Percentiles rank a stretch among this genome's conserved stretches.
Evolutionary conservation across 2,329 filamentous ascomycete genomes (phyloP).

Genomic region (Blastomyces percursus): DNA sequence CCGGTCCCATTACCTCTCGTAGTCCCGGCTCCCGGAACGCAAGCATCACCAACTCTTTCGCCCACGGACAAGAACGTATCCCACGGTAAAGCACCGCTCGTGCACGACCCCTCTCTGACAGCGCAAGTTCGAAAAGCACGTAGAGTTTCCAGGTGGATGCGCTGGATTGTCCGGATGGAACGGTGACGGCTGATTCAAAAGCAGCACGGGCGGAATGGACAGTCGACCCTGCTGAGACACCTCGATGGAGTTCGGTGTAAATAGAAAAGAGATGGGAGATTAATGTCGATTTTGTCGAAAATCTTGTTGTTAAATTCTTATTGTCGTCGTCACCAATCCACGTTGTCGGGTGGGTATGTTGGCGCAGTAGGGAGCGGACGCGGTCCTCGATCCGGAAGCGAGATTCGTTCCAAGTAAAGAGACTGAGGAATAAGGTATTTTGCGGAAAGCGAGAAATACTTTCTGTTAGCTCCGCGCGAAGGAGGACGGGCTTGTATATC

Average conservation of each 20-base stretch:
- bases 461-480: slow-evolving; percentile 51
- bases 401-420: slow-evolving; percentile 64
- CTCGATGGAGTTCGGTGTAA: slow-evolving; percentile 42
- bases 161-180: slow-evolving; percentile 27
- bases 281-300: slow-evolving; percentile 11
- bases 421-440: slow-evolving; percentile 63
- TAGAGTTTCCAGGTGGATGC: slow-evolving; percentile 44
- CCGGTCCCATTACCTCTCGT: slow-evolving; percentile 28
- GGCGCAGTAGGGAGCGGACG: slow-evolving; percentile 53
- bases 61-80: slow-evolving; percentile 50
- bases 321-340: slow-evolving; percentile 19
- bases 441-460: slow-evolving; percentile 57
- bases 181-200: slow-evolving; percentile 43
- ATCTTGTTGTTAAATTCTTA: slow-evolving; percentile 10
- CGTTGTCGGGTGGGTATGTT: slow-evolving; percentile 22
- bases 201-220: slow-evolving; percentile 44
- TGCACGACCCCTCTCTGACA: slow-evolving; percentile 30
- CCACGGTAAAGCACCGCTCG: slow-evolving; percentile 47
- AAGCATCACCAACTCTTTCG: slow-evolving; percentile 48
- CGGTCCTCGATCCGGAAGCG: slow-evolving; percentile 65
- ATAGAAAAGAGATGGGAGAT: slow-evolving; percentile 45
- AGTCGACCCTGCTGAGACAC: slow-evolving; percentile 35
- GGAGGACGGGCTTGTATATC: slow-evolving; percentile 55
- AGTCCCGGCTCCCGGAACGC: slow-evolving; percentile 41
- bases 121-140: slow-evolving; percentile 39